phyloP scores from a whole-genome alignment of 2,329 filamentous ascomycete genomes.

The Epichloe uncinata region DNA sequence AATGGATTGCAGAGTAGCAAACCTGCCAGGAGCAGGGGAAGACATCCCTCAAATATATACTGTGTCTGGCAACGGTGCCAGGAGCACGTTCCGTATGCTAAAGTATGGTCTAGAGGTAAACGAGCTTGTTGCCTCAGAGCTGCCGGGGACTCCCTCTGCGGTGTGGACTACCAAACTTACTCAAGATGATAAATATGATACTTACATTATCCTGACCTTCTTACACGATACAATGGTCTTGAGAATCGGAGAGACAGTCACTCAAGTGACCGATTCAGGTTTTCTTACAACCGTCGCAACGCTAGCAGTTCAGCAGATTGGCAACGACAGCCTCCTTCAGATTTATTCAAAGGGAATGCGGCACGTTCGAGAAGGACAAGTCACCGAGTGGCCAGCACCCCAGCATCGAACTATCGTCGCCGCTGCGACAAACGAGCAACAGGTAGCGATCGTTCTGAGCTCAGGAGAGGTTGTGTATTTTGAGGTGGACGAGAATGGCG shows the following conservation, averaged over 20 bases:
- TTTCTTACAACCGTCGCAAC: slow-evolving; percentile 84
- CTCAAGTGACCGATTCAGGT: slow-evolving; percentile 86
- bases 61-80: slow-evolving; percentile 74
- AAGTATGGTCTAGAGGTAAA: slow-evolving; percentile 89
- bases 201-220: slow-evolving; percentile 91
- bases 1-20: slow-evolving; percentile 81
- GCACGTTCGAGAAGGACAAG: slow-evolving; percentile 64
- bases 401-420: slow-evolving; percentile 91
- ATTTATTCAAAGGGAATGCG: slow-evolving; percentile 91
- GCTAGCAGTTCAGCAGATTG: slow-evolving; percentile 82
- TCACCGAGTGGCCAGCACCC: slow-evolving; percentile 89
- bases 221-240: slow-evolving; percentile 80
- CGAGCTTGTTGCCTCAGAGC: slow-evolving; percentile 86
- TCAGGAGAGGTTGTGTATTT: slow-evolving; percentile 97
- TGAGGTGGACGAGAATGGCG: slow-evolving; percentile 86
- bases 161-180: slow-evolving; percentile 93
- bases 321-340: slow-evolving; percentile 83
- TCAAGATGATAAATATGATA: slow-evolving; percentile 71
- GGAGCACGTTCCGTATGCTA: slow-evolving; percentile 80
- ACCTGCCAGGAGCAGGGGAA: slow-evolving; percentile 58
- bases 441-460: slow-evolving; percentile 85
- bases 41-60: slow-evolving; percentile 95
- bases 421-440: slow-evolving; percentile 84
- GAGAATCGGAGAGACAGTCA: slow-evolving; percentile 94
- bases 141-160: slow-evolving; percentile 75